Evolutionary conservation across 75 land plant species (phyloP), one percentile per base, ranked within the genome.

Genomic region (Ceratopteris richardii): DNA sequence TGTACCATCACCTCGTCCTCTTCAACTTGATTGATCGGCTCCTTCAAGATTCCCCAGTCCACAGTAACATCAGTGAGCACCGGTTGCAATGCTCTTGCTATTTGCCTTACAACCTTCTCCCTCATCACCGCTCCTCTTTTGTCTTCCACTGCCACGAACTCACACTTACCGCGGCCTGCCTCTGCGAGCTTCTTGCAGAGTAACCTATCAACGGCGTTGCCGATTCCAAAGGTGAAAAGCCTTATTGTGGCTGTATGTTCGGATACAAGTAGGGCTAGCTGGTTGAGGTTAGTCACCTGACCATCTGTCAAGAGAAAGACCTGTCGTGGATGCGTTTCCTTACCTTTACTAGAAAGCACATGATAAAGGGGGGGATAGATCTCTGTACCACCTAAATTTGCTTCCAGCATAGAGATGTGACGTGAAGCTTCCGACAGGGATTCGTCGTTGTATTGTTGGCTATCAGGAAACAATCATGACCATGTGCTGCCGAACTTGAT

Each of bases 171-270:
- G 3, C 48, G n/a, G 4, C 48, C 48, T 14, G 48, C 48, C 48
- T 46, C 14, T 46, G 48, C 48, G 17, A 46, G 48, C 48, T 46
- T 46, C 48, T 46, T 46, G 48, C 48, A 46, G 17, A 46, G 48
- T 14, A 20, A 17, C 21, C 48, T 46, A 14, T 46, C 48, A 46
- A 46, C 48, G 5, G 48, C 5, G n/a, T 14, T 46, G 4, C 48
- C 48, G 4, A 46, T 46, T 2, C 48, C 48, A 17, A 46, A 46
- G 1, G 48, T 46, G 48, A 46, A 46, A 2, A 46, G 14, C 21
- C 48, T 46, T 46, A 14, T 20, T 2, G 5, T 46, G 3, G 17
- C 48, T 5, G 48, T 17, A 46, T 46, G 48, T 17, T 46, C 14
- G 48, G 48, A 4, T 46, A 17, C 17, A 14, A 46, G 48, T 3